These are phyloP conservation scores for Coemansia sp. DNA, from an alignment of 192 early-diverging fungal genomes.

Conservation along the genomic window DNA sequence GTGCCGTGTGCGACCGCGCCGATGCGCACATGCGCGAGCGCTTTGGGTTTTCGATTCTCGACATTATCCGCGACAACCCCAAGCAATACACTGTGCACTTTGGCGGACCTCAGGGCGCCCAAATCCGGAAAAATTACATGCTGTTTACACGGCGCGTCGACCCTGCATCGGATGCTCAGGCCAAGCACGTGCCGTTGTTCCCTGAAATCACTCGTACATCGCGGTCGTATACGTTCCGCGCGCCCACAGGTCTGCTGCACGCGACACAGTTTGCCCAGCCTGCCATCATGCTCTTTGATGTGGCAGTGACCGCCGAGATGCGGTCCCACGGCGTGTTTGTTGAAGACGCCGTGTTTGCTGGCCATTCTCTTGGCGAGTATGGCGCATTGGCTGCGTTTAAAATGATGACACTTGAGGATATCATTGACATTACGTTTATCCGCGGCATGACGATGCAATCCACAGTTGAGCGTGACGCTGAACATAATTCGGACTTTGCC, in stretches of 20 bases:
- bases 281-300: slow-evolving; percentile 83
- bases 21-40: slow-evolving; percentile 79
- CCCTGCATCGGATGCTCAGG: not conserved
- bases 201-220: slow-evolving; percentile 74
- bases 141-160: slow-evolving; percentile 20
- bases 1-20: slow-evolving; percentile 83
- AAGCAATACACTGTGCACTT: slow-evolving; percentile 83
- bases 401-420: slow-evolving; percentile 74
- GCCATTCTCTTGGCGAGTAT: slow-evolving; percentile 96
- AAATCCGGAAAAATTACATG: slow-evolving; percentile 82
- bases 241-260: slow-evolving; percentile 81
- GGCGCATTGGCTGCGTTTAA: slow-evolving; percentile 84
- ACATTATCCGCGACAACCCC: slow-evolving; percentile 90
- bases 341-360: slow-evolving; percentile 75
- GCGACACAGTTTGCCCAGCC: slow-evolving; percentile 97
- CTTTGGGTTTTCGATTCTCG: slow-evolving; percentile 88
- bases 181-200: slow-evolving; percentile 66
- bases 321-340: slow-evolving; percentile 78
- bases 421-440: slow-evolving; percentile 92
- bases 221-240: slow-evolving; percentile 75
- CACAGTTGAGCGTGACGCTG: slow-evolving; percentile 76
- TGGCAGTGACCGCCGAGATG: slow-evolving; percentile 81
- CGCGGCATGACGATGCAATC: slow-evolving; percentile 99
- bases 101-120: slow-evolving; percentile 77
- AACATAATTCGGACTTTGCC: slow-evolving; percentile 85